Conservation (phyloP, 2,329 filamentous ascomycete species). For the Pyricularia pennisetigena region DNA sequence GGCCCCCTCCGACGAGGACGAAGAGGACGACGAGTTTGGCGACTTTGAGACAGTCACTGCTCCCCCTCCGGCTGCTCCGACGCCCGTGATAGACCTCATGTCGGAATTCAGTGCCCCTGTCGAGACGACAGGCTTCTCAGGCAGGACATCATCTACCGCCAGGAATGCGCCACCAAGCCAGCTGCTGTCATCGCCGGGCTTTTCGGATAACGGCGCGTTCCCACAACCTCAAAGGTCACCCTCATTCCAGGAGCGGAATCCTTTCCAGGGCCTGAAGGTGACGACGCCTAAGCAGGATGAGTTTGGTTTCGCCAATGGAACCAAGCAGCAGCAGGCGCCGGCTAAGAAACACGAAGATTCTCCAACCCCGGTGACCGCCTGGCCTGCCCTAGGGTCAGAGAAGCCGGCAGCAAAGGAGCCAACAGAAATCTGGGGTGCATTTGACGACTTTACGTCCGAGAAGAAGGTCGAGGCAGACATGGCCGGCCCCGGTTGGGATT, state of each 20-base stretch:
- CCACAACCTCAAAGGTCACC: constrained; percentile 40
- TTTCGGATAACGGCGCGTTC: constrained; percentile 21
- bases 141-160: neutral
- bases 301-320: constrained; percentile 9
- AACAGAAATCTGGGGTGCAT: constrained; percentile 40
- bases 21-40: constrained; percentile 15
- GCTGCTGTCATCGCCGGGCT: constrained; percentile 21
- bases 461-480: constrained; percentile 6
- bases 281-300: constrained; percentile 28
- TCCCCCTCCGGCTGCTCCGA: neutral
- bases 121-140: neutral
- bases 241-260: constrained; percentile 42
- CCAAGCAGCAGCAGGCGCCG: constrained; percentile 8
- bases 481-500: constrained; percentile 6
- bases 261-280: constrained; percentile 38
- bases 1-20: constrained; percentile 19
- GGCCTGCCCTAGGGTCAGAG: constrained; percentile 28
- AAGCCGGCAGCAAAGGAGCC: constrained; percentile 9
- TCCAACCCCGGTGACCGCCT: constrained; percentile 32
- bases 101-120: constrained; percentile 1
- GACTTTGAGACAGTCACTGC: constrained; percentile 17
- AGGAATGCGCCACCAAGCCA: constrained; percentile 16
- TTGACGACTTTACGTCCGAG: constrained; percentile 31
- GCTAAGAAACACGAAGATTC: constrained; percentile 15
- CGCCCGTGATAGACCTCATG: constrained; percentile 10